phyloP scores from a whole-genome alignment of 23 red algal genomes.

The Gracilaria vermiculophylla region DNA sequence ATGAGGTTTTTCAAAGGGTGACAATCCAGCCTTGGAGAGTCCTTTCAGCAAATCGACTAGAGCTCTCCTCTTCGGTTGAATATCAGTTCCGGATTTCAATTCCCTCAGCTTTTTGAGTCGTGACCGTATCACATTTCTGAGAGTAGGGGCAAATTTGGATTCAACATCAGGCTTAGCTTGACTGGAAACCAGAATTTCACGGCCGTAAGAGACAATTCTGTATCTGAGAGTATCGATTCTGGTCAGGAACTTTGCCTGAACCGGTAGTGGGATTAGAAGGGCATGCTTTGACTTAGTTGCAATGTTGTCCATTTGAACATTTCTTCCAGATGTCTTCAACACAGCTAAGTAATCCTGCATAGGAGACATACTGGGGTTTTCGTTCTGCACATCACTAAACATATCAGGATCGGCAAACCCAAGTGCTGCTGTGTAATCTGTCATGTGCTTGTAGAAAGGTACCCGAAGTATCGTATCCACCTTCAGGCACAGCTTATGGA shows the following conservation, averaged over 20 bases:
- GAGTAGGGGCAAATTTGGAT: neutral
- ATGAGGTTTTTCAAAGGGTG: conserved; percentile 29
- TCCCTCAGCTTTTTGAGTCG: neutral
- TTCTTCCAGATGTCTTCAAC: neutral
- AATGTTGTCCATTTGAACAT: no score
- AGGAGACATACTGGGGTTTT: neutral
- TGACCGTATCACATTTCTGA: neutral
- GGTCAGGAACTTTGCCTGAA: neutral
- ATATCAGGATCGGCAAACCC: neutral
- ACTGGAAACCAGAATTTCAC: neutral
- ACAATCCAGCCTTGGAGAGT: conserved; percentile 33
- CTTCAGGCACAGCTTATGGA: conserved; percentile 70
- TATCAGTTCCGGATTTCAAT: neutral
- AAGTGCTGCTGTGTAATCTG: neutral
- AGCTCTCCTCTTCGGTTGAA: conserved; percentile 61
- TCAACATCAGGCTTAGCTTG: neutral
- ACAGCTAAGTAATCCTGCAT: neutral
- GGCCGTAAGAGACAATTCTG: neutral
- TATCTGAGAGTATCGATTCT: neutral
- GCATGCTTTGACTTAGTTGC: no score
- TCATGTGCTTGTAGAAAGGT: conserved; percentile 48
- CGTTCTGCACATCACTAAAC: neutral
- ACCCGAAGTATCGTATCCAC: conserved; percentile 56
- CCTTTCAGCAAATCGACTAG: conserved; percentile 54
- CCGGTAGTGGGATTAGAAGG: neutral